Evolutionary conservation across 2,329 filamentous ascomycete species (phyloP), one percentile per base, ranked within the genome.

Genomic region (Fusarium cicatricum): DNA sequence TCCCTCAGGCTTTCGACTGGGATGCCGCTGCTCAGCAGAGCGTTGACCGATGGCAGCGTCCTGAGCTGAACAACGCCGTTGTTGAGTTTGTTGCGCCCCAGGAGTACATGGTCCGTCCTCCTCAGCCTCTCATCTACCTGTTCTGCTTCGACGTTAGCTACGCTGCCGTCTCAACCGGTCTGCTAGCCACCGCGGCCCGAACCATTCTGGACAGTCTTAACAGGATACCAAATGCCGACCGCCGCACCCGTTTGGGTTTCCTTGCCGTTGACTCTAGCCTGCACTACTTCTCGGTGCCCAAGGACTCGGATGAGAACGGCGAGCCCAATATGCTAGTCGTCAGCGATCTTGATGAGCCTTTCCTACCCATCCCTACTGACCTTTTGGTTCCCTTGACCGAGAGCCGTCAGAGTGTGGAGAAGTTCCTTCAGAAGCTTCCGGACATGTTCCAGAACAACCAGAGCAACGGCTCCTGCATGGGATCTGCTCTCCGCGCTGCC

Each of bases 1-100:
- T 98, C 33, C 95, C 95, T n/a, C 95, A 99, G 77, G 93, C 93
- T 32, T 99, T 99, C 66, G 95, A 99, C 74, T 99, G 95, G 95
- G 95, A 99, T 76, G 89, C 92, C 29, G 89, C 91, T 38, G 83
- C 92, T 49, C 94, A 98, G 76, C 93, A 96, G 80, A 90, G 87
- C 46, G 89, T 96, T 44, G 94, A 99, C 74, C 83, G 95, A 71
- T 96, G 95, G 90, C 89, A 96, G 74, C 85, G 95, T 67, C 85
- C 92, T 33, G 95, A 99, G 74, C 82, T 99, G 58, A 99, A 99
- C 78, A 90, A 97, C 72, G 85, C 92, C n/a, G 92, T 98, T 31
- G 93, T 97, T 57, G 95, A 99, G 72, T 99, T 97, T 72, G 91
- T 99, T 65, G 95, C 95, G 11, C 95, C 95, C 2, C 95, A 99